A percentile compares a stretch with the other conserved stretches of the same genome.
phyloP scores from a whole-genome alignment of 148 eudicot genomes.

The Fagopyrum tataricum region DNA sequence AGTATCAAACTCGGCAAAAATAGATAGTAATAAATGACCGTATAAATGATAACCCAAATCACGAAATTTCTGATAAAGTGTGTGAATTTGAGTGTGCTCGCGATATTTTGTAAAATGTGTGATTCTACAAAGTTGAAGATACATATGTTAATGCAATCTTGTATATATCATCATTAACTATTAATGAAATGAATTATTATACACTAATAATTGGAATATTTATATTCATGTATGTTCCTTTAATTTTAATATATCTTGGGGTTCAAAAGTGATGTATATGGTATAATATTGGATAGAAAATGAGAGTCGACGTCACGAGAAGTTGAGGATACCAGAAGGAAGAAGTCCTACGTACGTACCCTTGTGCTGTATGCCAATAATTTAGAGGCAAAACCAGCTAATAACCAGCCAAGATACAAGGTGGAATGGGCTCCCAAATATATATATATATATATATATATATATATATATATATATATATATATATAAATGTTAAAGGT shows the following conservation, averaged over 20 bases:
- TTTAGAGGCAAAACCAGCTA: constrained; percentile 10
- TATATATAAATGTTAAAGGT: background rate
- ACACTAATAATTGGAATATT: background rate
- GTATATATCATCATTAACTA: background rate
- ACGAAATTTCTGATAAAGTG: too few relatives aligned
- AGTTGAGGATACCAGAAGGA: background rate
- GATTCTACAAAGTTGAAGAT: too few relatives aligned
- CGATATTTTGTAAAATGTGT: too few relatives aligned
- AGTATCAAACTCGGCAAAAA: too few relatives aligned
- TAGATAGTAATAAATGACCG: too few relatives aligned
- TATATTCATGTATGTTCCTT: background rate
- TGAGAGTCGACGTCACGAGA: constrained; percentile 1
- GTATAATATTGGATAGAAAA: background rate
- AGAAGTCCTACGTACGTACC: background rate
- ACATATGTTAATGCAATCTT: background rate
- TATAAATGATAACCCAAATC: too few relatives aligned
- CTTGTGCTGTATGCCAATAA: background rate
- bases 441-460: background rate
- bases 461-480: too few relatives aligned
- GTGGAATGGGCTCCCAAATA: background rate
- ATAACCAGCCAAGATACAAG: constrained; percentile 6
- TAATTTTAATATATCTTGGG: background rate
- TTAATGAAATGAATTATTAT: background rate
- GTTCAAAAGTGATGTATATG: background rate
- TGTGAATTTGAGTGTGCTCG: too few relatives aligned